Conservation (phyloP, 2,329 filamentous ascomycete species). For the Cordyceps cateniannulata region DNA sequence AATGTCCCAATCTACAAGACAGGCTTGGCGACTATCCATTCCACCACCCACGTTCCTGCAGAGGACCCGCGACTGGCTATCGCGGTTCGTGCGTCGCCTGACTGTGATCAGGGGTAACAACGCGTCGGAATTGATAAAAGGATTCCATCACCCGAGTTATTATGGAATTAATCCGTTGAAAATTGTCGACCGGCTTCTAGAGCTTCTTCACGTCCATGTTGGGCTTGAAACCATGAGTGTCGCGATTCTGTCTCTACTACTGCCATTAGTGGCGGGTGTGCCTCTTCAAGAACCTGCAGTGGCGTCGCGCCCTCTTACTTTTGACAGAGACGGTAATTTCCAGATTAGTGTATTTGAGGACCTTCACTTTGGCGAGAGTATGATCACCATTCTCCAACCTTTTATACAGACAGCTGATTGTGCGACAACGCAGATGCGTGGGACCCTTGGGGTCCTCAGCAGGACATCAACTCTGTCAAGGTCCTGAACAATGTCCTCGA, state of each 20-base stretch:
- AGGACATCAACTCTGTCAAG: conserved; percentile 29
- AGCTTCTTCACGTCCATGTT: background rate
- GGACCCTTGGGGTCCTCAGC: conserved; percentile 30
- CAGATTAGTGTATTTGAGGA: conserved; percentile 17
- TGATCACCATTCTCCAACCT: background rate
- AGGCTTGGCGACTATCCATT: background rate
- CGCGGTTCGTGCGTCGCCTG: background rate
- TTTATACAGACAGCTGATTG: background rate
- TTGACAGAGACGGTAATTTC: conserved; percentile 15
- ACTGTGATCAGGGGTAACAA: background rate
- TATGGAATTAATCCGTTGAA: background rate
- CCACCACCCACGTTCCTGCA: background rate
- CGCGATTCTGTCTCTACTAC: background rate
- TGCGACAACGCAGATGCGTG: conserved; percentile 17
- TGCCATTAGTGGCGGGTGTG: background rate
- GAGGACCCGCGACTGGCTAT: background rate
- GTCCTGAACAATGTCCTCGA: conserved; percentile 31
- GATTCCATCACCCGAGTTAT: background rate
- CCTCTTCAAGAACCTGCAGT: conserved; percentile 34
- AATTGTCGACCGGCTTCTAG: background rate
- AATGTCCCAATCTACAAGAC: background rate
- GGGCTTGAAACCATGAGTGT: background rate
- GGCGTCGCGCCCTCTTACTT: conserved; percentile 37
- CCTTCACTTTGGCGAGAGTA: conserved; percentile 18
- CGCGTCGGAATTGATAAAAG: background rate